Base-by-base conservation (phyloP, 225 moss, liverwort and hornwort species). In the Polytrichum formosum region DNA sequence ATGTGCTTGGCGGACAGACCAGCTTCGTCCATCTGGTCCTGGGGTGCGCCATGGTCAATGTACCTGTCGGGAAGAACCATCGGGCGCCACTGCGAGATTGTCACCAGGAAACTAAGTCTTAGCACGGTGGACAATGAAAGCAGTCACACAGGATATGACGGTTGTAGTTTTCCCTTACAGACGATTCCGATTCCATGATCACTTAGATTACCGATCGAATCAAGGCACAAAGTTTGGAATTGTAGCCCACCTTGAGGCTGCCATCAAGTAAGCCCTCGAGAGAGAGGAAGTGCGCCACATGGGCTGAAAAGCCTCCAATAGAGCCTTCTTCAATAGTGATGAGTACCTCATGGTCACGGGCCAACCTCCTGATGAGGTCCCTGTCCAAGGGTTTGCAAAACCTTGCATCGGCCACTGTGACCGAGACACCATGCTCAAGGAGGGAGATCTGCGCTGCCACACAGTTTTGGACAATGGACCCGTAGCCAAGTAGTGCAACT, bases 381-480 rank as follows among this genome's bases (percentile, higher is more conserved):
- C 27, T 55, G 53, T 72, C 72, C 54, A 72, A 29, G 25, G 72
- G 72, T 54, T 72, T 72, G 72, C 72, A 72, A 21, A 72, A 72
- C 20, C 64, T 64, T 1, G 72, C 72, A 65, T 72, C 72, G 13
- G 64, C 64, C 19, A 72, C 72, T 17, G 72, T 72, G 26, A 20
- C 72, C 1, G 72, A 72, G 53, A 72, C 29, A 54, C 72, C 72
- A 2, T 27, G 72, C 64, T 65, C 55, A 26, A 28, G 6, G 7
- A 72, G 54, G 28, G 64, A 64, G 6, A 54, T 26, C 54, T 65
- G 64, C n/a, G 72, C 72, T 28, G 64, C 64, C 20, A 72, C 28
- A 55, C 72, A 72, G 64, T 72, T 64, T 16, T 72, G 72, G 64
- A 72, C 72, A 1, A 72, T 72, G 23, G 71, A 25, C 54, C 71